A percentile compares a stretch with the other conserved stretches of the same genome.
Conservation (phyloP, 108 stramenopile genomes). For the Pseudonitzschia pungens region DNA sequence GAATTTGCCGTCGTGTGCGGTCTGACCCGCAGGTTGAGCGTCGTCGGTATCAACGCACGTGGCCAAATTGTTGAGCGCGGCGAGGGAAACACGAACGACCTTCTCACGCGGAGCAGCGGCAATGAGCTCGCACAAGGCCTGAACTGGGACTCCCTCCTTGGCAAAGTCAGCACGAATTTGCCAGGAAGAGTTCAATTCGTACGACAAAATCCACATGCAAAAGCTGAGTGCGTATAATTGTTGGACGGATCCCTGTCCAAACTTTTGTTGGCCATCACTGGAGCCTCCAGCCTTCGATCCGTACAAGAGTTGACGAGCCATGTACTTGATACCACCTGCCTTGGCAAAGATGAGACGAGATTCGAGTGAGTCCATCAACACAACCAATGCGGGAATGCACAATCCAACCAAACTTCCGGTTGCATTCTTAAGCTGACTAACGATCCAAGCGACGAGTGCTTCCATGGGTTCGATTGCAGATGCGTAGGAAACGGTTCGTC, state of each 20-base stretch:
- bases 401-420: constrained; percentile 62
- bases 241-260: constrained; percentile 82
- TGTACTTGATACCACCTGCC: constrained; percentile 86
- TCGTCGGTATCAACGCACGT: constrained; percentile 60
- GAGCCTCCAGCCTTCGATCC: constrained; percentile 41
- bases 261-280: constrained; percentile 43
- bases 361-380: constrained; percentile 73
- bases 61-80: constrained; percentile 80
- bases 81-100: constrained; percentile 88
- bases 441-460: constrained; percentile 83
- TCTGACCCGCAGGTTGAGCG: constrained; percentile 33
- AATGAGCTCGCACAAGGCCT: constrained; percentile 79
- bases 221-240: constrained; percentile 94
- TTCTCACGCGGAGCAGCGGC: constrained; percentile 88
- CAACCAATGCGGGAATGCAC: constrained; percentile 70
- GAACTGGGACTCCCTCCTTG: constrained; percentile 68
- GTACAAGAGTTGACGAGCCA: constrained; percentile 77
- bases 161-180: constrained; percentile 75
- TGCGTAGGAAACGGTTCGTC: constrained; percentile 72
- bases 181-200: constrained; percentile 73
- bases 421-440: constrained; percentile 80
- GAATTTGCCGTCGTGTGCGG: constrained; percentile 48
- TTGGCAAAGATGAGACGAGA: constrained; percentile 76
- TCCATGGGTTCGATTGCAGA: constrained; percentile 84
- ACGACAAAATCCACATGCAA: constrained; percentile 93